A percentile compares a stretch with the other conserved stretches of the same genome.
These are phyloP conservation scores for Setaria italica DNA, from an alignment of 202 grass and related monocot species.

Conservation along the genomic window DNA sequence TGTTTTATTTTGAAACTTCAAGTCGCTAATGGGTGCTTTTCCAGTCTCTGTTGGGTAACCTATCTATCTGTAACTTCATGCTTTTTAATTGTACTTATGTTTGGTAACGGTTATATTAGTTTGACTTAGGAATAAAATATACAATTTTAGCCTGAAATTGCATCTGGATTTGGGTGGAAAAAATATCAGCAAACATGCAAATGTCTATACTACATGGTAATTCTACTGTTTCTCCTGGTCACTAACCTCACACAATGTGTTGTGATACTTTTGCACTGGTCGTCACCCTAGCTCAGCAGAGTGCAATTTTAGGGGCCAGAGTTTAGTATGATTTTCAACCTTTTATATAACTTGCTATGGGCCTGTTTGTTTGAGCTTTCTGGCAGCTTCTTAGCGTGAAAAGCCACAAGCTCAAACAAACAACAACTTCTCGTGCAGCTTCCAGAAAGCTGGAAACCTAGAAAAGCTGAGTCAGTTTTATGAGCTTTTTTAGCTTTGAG, in stretches of 20 bases:
- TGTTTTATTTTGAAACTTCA: slow-evolving; percentile 15
- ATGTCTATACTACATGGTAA: too few species aligned
- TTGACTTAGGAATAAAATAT: background rate
- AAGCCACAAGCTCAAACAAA: too few species aligned
- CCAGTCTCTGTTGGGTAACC: background rate
- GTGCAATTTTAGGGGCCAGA: background rate
- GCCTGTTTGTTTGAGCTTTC: too few species aligned
- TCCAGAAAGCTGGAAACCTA: too few species aligned
- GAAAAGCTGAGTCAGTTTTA: too few species aligned
- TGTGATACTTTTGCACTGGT: too few species aligned
- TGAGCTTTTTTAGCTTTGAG: too few species aligned
- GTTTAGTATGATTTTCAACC: background rate
- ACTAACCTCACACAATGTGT: too few species aligned
- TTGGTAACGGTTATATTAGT: background rate
- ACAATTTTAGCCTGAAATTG: background rate
- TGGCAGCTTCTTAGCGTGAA: too few species aligned
- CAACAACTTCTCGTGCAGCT: too few species aligned
- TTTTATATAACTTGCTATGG: background rate
- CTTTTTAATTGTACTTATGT: background rate
- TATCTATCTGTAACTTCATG: slow-evolving; percentile 20
- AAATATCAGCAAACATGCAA: slow-evolving; percentile 1
- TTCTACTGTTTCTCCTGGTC: too few species aligned
- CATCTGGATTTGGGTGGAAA: background rate
- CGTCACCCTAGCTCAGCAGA: background rate
- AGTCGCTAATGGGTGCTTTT: background rate